These are phyloP conservation scores for Cryptococcus maquisensis DNA, from an alignment of 1,284 basidiomycete genomes.

Conservation along the genomic window DNA sequence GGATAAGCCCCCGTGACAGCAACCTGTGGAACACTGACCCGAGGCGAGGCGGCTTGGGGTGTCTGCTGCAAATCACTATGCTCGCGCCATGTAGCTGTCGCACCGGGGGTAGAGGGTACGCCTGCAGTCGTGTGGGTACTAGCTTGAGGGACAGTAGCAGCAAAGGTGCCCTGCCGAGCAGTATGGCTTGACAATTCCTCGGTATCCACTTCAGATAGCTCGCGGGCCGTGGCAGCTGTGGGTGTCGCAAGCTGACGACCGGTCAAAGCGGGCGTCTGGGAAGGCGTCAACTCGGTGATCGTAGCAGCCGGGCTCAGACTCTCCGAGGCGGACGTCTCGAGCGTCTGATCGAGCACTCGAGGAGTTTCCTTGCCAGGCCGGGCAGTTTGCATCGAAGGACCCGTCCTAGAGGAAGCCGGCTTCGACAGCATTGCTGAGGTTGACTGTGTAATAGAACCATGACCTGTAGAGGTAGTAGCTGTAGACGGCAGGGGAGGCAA, in stretches of 20 bases:
- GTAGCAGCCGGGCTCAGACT: too few relatives aligned
- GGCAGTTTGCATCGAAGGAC: too few relatives aligned
- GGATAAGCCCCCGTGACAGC: constrained; percentile 16
- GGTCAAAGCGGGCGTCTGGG: too few relatives aligned
- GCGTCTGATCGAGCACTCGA: too few relatives aligned
- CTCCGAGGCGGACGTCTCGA: too few relatives aligned
- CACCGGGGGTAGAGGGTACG: not conserved
- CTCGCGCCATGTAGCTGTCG: not conserved
- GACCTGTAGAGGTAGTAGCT: constrained; percentile 1
- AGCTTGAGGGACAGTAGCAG: not conserved
- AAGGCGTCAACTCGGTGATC: too few relatives aligned
- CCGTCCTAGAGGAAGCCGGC: too few relatives aligned
- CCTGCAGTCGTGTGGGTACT: not conserved
- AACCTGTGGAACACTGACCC: constrained; percentile 9
- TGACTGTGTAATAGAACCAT: too few relatives aligned
- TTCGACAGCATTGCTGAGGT: too few relatives aligned
- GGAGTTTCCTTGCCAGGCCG: too few relatives aligned
- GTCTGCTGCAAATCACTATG: not conserved
- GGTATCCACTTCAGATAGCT: not conserved
- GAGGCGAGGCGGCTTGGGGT: not conserved
- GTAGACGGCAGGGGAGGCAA: not conserved
- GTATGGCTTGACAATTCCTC: constrained; percentile 5
- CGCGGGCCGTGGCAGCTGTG: not conserved
- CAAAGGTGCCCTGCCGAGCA: not conserved
- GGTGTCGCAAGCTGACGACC: not conserved